phyloP scores from a whole-genome alignment of 768 basidiomycete genomes.

The Suillus brevipes region DNA sequence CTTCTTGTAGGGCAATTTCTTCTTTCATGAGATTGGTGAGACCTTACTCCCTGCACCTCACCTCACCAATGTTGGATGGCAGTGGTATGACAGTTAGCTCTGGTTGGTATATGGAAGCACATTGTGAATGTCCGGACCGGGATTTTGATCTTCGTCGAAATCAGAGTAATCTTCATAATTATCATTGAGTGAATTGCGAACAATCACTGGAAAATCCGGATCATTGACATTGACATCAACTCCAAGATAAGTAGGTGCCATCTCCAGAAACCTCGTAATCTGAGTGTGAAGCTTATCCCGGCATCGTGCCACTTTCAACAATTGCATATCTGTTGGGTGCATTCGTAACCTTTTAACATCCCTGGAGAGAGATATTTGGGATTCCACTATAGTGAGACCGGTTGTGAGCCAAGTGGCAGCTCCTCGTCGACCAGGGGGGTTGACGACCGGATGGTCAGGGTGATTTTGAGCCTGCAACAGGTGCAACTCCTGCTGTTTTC shows the following conservation, averaged over 20 bases:
- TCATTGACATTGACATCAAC: neutral
- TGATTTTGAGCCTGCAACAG: neutral
- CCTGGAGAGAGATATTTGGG: neutral
- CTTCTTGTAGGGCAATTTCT: slow-evolving; percentile 11
- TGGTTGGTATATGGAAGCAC: neutral
- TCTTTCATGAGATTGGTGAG: neutral
- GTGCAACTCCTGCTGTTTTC: neutral
- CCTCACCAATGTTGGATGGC: neutral
- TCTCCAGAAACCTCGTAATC: neutral
- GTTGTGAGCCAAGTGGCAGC: slow-evolving; percentile 4
- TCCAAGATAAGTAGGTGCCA: neutral
- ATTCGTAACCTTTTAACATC: neutral
- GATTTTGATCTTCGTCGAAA: neutral
- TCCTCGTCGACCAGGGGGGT: neutral
- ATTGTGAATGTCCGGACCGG: neutral
- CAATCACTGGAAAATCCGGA: neutral
- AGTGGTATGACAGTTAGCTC: neutral
- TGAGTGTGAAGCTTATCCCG: neutral
- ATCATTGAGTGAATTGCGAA: neutral
- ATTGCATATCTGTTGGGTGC: neutral
- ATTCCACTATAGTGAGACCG: neutral
- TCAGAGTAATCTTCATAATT: neutral
- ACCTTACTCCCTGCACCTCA: neutral
- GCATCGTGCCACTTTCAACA: neutral
- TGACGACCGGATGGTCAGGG: neutral